Base-by-base conservation (phyloP, 345 rosid genomes). In the Fremontodendron californicum region DNA sequence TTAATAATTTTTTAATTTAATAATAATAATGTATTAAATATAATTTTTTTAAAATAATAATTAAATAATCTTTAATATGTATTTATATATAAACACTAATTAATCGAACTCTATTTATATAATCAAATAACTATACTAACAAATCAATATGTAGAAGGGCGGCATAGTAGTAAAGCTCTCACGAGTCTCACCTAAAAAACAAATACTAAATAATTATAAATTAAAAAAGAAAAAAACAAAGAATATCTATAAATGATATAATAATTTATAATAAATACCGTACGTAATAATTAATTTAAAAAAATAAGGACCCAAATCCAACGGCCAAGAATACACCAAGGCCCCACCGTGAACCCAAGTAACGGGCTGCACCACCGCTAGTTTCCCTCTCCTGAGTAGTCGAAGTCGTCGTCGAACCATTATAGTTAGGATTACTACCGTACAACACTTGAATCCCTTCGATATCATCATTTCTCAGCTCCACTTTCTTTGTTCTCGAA, bases 401-500 rank as follows among this genome's bases (percentile, higher is more conserved):
- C 75, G 90, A 49, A 16, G 83, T 7, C 48, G 88, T 9, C 33
- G 88, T 4, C 7, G 94, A 16, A 39, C 91, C 92, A 73, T 85
- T 89, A 54, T 27, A 93, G 37, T 83, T 90, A 16, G 96, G 97
- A 78, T 95, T 93, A n/a, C 54, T 72, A n/a, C 97, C 99, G 75
- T 95, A 95, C 83, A 95, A 75, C 1, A 9, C 11, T 73, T 92
- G 98, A 19, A 95, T 84, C 5, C 98, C 99, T 39, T 84, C 75
- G 11, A 93, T 77, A 74, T 95, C 99, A 67, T 95, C 97, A 6
- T 37, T 33, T 0, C 84, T 85, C 40, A 95, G 79, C 1, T 88
- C 90, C 11, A 93, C 96, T 58, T 88, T 95, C 75, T 80, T 88
- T n/a, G 78, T 85, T 19, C 93, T 78, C 0, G 98, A 76, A 42